Base-by-base conservation (phyloP, 805 yeast species). In the Brettanomyces sp. region DNA sequence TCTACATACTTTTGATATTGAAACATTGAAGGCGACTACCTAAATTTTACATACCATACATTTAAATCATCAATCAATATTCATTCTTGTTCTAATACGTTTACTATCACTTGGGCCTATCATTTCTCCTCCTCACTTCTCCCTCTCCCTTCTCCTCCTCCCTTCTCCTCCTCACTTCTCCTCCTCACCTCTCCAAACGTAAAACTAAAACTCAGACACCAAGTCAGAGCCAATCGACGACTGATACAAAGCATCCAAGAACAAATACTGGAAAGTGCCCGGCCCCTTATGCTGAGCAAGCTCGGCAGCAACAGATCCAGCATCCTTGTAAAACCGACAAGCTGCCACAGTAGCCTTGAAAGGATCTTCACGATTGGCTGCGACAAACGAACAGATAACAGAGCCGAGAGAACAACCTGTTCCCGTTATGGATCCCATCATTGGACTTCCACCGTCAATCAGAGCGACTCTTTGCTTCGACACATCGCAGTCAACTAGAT, bases 371-470 rank as follows among this genome's bases (percentile, higher is more conserved):
- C 69, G 63, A 45, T 62, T 54, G 3, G 77, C 74, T 3, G 80
- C 80, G 2, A 79, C 59, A 48, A 67, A 72, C 1, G 85, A 68
- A 0, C 85, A 80, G 45, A 87, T 77, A 0, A 77, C 73, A 40
- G 89, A 79, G 1, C 95, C 95, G 36, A 88, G 63, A 0, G 91
- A 76, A 51, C 96, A 88, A 0, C 96, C 96, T 2, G 89, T 69
- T 0, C 95, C 95, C 0, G 95, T 87, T 4, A 87, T 74, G 9
- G 66, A 59, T 0, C 82, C 81, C 83, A 87, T 80, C 14, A 79
- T 52, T 21, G 63, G 63, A 52, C 77, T 72, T 1, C 93, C 88
- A 5, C 90, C 91, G 7, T 55, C 47, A 4, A 80, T 57, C 3
- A 57, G 52, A 3, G 56, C 57, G 3, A 62, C 60, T 24, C 61